Conservation (phyloP, 2,329 filamentous ascomycete genomes). For the Paramyrothecium roridum region DNA sequence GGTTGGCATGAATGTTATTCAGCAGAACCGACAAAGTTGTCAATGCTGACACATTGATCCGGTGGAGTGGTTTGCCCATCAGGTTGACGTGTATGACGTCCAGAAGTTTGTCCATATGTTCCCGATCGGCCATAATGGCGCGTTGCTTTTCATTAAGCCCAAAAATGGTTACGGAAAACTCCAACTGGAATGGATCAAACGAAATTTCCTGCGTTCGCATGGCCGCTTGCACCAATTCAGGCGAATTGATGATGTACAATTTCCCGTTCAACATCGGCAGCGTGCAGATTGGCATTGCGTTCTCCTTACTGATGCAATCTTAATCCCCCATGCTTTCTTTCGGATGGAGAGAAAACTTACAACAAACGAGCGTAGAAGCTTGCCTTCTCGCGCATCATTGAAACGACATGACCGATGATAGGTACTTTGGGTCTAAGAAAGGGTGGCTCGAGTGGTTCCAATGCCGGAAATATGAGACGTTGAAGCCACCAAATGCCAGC, state of each 20-base stretch:
- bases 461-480: neutral
- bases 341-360: neutral
- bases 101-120: constrained; percentile 2
- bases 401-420: constrained; percentile 12
- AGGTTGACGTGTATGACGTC: constrained; percentile 7
- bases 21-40: neutral
- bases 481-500: constrained; percentile 1
- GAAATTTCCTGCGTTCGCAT: constrained; percentile 35
- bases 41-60: constrained; percentile 4
- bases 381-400: constrained; percentile 8
- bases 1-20: constrained; percentile 1
- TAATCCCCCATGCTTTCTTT: neutral
- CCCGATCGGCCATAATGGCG: neutral
- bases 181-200: constrained; percentile 36
- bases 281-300: constrained; percentile 32
- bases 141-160: constrained; percentile 5
- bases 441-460: constrained; percentile 10
- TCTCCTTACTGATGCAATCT: constrained; percentile 12
- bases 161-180: constrained; percentile 17
- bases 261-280: constrained; percentile 39
- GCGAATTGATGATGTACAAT: constrained; percentile 39
- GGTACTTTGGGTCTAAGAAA: constrained; percentile 9
- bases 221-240: constrained; percentile 31
- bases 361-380: constrained; percentile 11
- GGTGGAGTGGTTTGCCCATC: constrained; percentile 8